Base-by-base conservation (phyloP, 768 basidiomycete species). In the Termitomyces sp. region DNA sequence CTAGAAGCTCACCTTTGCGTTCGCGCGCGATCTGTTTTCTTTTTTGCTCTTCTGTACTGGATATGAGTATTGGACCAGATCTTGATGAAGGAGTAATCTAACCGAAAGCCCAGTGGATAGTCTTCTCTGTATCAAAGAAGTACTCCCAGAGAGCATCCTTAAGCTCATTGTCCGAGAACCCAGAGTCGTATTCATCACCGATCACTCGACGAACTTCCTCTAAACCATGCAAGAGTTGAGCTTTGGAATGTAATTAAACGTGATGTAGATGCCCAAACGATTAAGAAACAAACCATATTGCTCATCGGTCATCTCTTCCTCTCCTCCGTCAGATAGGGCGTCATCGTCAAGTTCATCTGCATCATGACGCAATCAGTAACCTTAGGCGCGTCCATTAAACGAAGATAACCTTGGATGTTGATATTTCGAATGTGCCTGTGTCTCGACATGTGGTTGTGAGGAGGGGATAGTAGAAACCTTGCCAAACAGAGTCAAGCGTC, bases 391-490 rank as follows among this genome's bases (percentile, higher is more conserved):
- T 47, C 11, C 37, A 30, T 26, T n/a, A 5, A 41, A 32, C 40
- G 14, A 42, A 17, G 34, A 55, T 70, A 45, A 86, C 89, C 87
- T 55, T 83, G 75, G 41, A 97, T 74, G 68, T 97, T 84, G 28
- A 98, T 74, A 71, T 94, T 93, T 59, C 90, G 79, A 60, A 98
- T 78, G 71, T 87, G 81, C 66, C 94, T 85, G 71, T 98, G 97
- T 69, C 97, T 80, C 5, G 96, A 98, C 93, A 98, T 93, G 58
- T n/a, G n/a, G n/a, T n/a, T n/a, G n/a, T n/a, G n/a, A n/a, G n/a
- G n/a, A n/a, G n/a, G n/a, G n/a, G n/a, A n/a, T n/a, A n/a, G n/a
- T n/a, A n/a, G n/a, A n/a, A n/a, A n/a, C n/a, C 19, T 15, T 43
- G 35, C 19, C 55, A 60, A 65, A 59, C 54, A 53, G 15, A 35